Percentiles rank a stretch among this genome's conserved stretches.
phyloP scores from a whole-genome alignment of 768 basidiomycete genomes.

The Chalciporus chontae region DNA sequence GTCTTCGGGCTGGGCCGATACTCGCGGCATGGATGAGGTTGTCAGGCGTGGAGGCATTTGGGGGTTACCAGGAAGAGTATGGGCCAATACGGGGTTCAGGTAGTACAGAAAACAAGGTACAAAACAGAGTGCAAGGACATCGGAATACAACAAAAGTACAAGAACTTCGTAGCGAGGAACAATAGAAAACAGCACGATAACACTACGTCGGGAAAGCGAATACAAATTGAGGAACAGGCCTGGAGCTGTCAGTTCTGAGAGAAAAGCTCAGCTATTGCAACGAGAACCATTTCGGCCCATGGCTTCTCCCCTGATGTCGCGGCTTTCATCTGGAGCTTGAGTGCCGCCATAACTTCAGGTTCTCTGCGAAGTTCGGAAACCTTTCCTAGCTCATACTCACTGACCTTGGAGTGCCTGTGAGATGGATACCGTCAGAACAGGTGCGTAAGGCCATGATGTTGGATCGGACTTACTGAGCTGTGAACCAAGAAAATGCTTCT shows the following conservation, averaged over 20 bases:
- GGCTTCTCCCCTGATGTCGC: constrained; percentile 26
- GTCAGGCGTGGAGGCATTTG: constrained; percentile 69
- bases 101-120: constrained; percentile 4
- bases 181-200: background rate
- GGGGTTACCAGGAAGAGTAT: constrained; percentile 67
- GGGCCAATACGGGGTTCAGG: constrained; percentile 26
- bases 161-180: background rate
- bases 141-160: background rate
- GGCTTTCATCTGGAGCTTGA: constrained; percentile 22
- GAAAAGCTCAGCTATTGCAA: constrained; percentile 20
- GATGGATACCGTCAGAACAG: background rate
- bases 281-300: constrained; percentile 20
- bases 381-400: constrained; percentile 15
- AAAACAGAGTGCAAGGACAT: background rate
- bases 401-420: constrained; percentile 15
- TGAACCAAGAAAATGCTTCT: constrained; percentile 31
- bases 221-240: background rate
- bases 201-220: background rate
- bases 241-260: constrained; percentile 5
- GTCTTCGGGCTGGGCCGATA: constrained; percentile 41
- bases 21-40: constrained; percentile 61
- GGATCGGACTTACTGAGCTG: constrained; percentile 23
- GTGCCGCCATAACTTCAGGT: constrained; percentile 17
- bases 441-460: background rate
- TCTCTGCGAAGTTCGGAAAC: constrained; percentile 20